Percentiles rank a stretch among this genome's conserved stretches.
Evolutionary conservation across 192 early-diverging fungal species (phyloP).

Genomic region (Rhizoclosmatium globosum): DNA sequence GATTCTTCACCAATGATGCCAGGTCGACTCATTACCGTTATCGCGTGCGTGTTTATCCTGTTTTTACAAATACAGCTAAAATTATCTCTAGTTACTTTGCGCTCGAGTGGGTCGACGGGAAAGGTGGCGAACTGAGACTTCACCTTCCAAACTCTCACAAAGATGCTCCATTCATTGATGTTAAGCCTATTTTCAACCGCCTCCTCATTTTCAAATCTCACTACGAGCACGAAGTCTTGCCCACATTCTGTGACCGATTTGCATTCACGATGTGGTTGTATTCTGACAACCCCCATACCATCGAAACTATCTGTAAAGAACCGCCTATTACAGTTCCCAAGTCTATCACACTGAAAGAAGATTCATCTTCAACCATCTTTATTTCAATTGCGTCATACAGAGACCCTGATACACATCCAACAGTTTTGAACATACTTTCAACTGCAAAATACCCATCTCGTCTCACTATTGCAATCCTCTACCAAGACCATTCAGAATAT

Average conservation of each 20-base stretch:
- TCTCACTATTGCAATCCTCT: slow-evolving; percentile 28
- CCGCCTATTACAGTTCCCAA: not conserved
- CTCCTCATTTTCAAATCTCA: slow-evolving; percentile 37
- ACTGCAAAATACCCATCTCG: slow-evolving; percentile 30
- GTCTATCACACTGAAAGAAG: not conserved
- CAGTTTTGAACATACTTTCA: slow-evolving; percentile 13
- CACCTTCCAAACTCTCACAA: not conserved
- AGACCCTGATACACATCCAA: slow-evolving; percentile 35
- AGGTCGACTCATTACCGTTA: slow-evolving; percentile 12
- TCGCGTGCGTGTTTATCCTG: not conserved
- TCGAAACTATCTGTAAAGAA: not conserved
- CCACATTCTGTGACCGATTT: slow-evolving; percentile 31
- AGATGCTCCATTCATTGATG: slow-evolving; percentile 5
- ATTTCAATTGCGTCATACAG: slow-evolving; percentile 37
- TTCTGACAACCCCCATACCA: slow-evolving; percentile 11
- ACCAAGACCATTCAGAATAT: slow-evolving; percentile 39
- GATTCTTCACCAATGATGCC: slow-evolving; percentile 37
- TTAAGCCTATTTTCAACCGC: slow-evolving; percentile 24
- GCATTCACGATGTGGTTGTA: slow-evolving; percentile 48
- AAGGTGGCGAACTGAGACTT: slow-evolving; percentile 33
- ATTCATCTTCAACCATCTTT: not conserved
- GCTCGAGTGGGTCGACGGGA: slow-evolving; percentile 13
- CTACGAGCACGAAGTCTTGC: slow-evolving; percentile 39
- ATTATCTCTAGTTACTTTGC: slow-evolving; percentile 7
- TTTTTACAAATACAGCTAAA: not conserved